These are phyloP conservation scores for Phytophthora constricta DNA, from an alignment of 352 stramenopile genomes.

Conservation along the genomic window DNA sequence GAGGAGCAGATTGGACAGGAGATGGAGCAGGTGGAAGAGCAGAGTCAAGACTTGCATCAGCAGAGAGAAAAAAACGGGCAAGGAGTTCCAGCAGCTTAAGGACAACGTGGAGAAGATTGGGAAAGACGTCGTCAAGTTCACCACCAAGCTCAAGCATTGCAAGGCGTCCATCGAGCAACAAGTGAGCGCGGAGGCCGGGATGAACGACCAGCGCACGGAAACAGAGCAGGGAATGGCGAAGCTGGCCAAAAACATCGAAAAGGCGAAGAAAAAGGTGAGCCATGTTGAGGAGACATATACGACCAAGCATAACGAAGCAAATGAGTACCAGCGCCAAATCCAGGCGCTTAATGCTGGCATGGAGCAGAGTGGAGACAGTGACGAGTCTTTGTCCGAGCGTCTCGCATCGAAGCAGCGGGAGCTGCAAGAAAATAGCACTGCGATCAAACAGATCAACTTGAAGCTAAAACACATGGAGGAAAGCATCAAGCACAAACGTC, in stretches of 20 bases:
- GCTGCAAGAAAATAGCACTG: conserved; percentile 79
- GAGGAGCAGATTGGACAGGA: conserved; percentile 64
- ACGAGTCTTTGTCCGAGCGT: conserved; percentile 79
- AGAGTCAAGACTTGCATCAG: conserved; percentile 84
- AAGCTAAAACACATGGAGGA: conserved; percentile 94
- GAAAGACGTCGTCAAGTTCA: conserved; percentile 87
- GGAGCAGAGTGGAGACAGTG: conserved; percentile 73
- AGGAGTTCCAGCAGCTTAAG: conserved; percentile 85
- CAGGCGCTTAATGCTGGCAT: conserved; percentile 89
- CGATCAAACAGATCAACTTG: conserved; percentile 92
- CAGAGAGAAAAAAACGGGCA: conserved; percentile 87
- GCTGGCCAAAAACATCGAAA: conserved; percentile 86
- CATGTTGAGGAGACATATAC: conserved; percentile 52
- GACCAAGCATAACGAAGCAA: conserved; percentile 68
- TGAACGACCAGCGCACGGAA: conserved; percentile 79
- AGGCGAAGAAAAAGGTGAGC: conserved; percentile 69
- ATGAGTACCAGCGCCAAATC: conserved; percentile 84
- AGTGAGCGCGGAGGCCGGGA: conserved; percentile 56
- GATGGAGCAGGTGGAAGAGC: conserved; percentile 81
- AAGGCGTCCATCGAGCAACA: conserved; percentile 78
- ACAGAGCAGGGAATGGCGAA: conserved; percentile 79
- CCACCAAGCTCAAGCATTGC: conserved; percentile 81
- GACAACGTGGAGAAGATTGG: conserved; percentile 79
- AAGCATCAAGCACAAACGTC: conserved; percentile 79
- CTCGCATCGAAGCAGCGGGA: conserved; percentile 82